A percentile compares a stretch with the other conserved stretches of the same genome.
Conservation (phyloP, 768 basidiomycete species). For the Trichaptum fuscoviolaceum region DNA sequence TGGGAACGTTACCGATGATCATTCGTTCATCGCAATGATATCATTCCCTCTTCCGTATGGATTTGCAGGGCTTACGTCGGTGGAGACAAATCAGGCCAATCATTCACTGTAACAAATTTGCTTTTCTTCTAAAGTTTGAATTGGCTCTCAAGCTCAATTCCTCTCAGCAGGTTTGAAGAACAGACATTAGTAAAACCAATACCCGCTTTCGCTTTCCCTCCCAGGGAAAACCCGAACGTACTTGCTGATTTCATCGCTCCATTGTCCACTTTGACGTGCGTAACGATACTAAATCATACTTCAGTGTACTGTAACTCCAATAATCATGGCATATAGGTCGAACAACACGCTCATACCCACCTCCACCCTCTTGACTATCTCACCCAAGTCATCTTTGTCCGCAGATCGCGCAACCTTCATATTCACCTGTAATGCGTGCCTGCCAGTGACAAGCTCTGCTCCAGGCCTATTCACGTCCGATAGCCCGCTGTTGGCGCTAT, state of each 20-base stretch:
- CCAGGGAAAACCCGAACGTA: neutral
- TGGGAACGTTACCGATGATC: neutral
- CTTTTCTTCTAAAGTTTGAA: neutral
- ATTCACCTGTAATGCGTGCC: neutral
- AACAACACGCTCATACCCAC: neutral
- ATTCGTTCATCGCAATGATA: neutral
- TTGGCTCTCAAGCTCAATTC: neutral
- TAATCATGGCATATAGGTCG: neutral
- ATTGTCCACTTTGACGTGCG: neutral
- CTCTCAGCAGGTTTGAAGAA: neutral
- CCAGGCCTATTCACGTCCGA: neutral
- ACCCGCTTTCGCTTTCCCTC: neutral
- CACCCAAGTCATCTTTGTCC: neutral
- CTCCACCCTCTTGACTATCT: neutral
- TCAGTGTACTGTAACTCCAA: neutral
- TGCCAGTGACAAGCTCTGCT: neutral
- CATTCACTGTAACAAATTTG: neutral
- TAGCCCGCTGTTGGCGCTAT: neutral
- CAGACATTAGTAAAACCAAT: neutral
- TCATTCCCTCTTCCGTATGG: neutral
- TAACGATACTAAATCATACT: neutral
- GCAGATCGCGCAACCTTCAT: neutral
- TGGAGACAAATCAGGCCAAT: neutral
- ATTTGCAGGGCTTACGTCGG: neutral
- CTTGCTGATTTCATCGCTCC: neutral